Percentiles rank a stretch among this genome's conserved stretches.
Conservation (phyloP, 768 basidiomycete species). For the Hypsizygus marmoreus region DNA sequence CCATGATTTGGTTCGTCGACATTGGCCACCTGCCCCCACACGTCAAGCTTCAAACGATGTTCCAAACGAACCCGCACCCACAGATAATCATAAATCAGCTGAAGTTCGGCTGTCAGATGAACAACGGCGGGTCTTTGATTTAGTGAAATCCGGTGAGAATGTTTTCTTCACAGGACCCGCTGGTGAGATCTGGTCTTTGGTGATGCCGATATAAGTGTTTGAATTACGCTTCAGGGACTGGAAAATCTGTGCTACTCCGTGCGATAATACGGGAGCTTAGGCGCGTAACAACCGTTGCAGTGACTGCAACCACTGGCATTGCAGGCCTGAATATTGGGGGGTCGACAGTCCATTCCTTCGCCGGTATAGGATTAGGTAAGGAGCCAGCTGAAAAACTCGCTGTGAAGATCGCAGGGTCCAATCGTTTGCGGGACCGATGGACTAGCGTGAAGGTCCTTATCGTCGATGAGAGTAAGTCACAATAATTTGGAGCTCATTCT, state of each 20-base stretch:
- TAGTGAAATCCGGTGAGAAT: slow-evolving; percentile 55
- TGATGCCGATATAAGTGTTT: neutral
- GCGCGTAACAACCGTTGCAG: slow-evolving; percentile 37
- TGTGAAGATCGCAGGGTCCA: slow-evolving; percentile 27
- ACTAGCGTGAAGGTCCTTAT: slow-evolving; percentile 51
- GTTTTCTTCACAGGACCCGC: slow-evolving; percentile 80
- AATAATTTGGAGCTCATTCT: too few relatives aligned
- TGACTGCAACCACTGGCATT: slow-evolving; percentile 68
- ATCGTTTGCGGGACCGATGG: slow-evolving; percentile 47
- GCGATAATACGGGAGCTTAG: slow-evolving; percentile 54
- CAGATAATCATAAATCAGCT: neutral
- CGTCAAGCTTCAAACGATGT: slow-evolving; percentile 64
- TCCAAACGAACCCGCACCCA: slow-evolving; percentile 61
- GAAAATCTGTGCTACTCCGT: slow-evolving; percentile 71
- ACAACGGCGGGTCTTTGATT: slow-evolving; percentile 40
- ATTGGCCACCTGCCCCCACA: neutral
- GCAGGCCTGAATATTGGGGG: slow-evolving; percentile 76
- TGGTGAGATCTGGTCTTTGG: slow-evolving; percentile 48
- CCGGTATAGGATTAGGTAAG: slow-evolving; percentile 64
- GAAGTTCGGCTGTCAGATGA: slow-evolving; percentile 35
- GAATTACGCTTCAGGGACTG: slow-evolving; percentile 48
- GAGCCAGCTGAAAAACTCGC: slow-evolving; percentile 45
- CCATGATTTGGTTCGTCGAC: neutral
- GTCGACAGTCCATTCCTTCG: slow-evolving; percentile 65
- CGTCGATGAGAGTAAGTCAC: slow-evolving; percentile 73